Evolutionary conservation across 2,329 filamentous ascomycete genomes (phyloP), one percentile per base, ranked within the genome.

Genomic region (Nothopassalora personata): DNA sequence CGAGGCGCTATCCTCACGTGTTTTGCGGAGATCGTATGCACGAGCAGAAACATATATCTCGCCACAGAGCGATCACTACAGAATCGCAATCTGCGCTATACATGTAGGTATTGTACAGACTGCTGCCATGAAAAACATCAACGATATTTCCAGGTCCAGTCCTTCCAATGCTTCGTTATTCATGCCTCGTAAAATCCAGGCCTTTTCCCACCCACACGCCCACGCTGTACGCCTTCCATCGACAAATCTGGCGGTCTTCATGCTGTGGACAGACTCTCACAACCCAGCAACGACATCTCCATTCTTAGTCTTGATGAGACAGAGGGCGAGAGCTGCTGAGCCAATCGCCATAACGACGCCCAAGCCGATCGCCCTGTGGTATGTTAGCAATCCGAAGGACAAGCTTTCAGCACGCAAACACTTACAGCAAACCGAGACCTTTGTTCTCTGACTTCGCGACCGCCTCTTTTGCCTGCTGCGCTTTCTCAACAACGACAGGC

Each of bases 221-320:
- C 34, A 15, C 39, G 39, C 39, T 43, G 39, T 43, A 43, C 39
- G 39, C 39, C 39, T 53, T 53, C 18, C 18, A 15, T 53, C 9
- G 9, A 3, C 8, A 39, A n/a, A 11, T 18, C n/a, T 36, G 8
- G 36, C 49, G 39, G 11, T 5, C 31, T 5, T 39, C 31, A 11
- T 10, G 2, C 11, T 49, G 7, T 13, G 27, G 10, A 11, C 19
- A n/a, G 18, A 10, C 30, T 4, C 15, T 51, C 23, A 19, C 28
- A 51, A 8, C 10, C 8, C 46, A 5, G 46, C 46, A n/a, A 52
- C 50, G 15, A 58, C 51, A 54, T 58, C 46, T 30, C 51, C 56
- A 18, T 31, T 39, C 31, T 48, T 53, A 54, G 50, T 45, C 33
- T 58, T 58, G 51, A 54, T 31, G 51, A 49, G 49, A 31, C 45